phyloP scores from a whole-genome alignment of 139 green algal species.

The Monoraphidium neglectum region DNA sequence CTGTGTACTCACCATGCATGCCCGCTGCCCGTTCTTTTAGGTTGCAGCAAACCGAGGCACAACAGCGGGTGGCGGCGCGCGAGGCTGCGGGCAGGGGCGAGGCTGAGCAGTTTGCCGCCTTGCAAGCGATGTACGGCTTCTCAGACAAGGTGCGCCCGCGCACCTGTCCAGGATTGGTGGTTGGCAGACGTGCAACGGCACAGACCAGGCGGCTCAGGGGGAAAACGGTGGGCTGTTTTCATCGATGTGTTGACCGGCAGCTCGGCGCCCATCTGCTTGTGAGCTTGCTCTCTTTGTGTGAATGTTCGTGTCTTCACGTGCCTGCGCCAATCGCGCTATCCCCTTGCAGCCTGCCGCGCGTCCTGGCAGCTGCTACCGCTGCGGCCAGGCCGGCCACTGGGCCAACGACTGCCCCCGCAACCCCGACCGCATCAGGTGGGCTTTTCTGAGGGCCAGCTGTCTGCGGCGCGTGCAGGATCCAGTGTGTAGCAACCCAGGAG shows the following conservation, averaged over 20 bases:
- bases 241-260: background rate
- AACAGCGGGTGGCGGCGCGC: background rate
- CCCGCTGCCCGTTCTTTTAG: no score
- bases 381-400: constrained; percentile 36
- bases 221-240: background rate
- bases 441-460: background rate
- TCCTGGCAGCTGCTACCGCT: constrained; percentile 27
- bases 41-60: constrained; percentile 11
- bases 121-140: constrained; percentile 34
- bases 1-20: no score
- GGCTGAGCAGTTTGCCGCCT: background rate
- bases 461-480: background rate
- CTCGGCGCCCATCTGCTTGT: no score
- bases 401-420: constrained; percentile 22
- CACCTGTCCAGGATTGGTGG: background rate
- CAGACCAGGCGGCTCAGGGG: background rate
- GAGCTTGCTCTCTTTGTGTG: background rate
- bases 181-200: background rate
- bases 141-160: constrained; percentile 15
- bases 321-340: background rate
- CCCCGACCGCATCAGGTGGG: constrained; percentile 2
- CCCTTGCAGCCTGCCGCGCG: constrained; percentile 12
- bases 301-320: background rate
- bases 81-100: constrained; percentile 4
- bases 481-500: background rate